phyloP scores from a whole-genome alignment of 257 asterid species.

The Cruciata laevipes region DNA sequence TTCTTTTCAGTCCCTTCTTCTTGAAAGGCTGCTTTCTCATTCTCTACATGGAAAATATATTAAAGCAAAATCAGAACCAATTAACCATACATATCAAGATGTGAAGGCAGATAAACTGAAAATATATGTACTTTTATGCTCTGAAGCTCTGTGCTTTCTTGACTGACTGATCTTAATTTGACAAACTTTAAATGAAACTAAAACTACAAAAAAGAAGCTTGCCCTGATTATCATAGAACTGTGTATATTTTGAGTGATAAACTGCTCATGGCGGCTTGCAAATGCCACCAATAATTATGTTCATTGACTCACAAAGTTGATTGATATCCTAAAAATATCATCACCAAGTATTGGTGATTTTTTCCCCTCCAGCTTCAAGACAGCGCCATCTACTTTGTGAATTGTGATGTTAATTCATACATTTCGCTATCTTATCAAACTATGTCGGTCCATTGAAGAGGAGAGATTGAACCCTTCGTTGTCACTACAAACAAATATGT shows the following conservation, averaged over 20 bases:
- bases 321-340: constrained; percentile 5
- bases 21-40: neutral
- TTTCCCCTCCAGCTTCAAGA: constrained; percentile 12
- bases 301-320: neutral
- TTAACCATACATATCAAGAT: neutral
- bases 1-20: constrained; percentile 5
- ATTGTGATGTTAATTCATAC: neutral
- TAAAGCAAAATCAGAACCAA: neutral
- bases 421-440: neutral
- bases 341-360: constrained; percentile 14
- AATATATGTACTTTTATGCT: neutral
- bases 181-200: constrained; percentile 12
- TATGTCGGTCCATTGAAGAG: neutral
- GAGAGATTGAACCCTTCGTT: neutral
- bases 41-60: constrained; percentile 3
- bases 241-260: neutral
- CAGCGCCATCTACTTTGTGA: neutral
- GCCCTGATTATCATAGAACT: constrained; percentile 16
- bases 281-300: neutral
- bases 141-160: constrained; percentile 13
- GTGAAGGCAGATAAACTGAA: neutral
- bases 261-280: constrained; percentile 4
- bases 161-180: constrained; percentile 5
- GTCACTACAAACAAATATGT: neutral
- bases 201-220: constrained; percentile 8